A percentile compares a stretch with the other conserved stretches of the same genome.
phyloP scores from a whole-genome alignment of 192 early-diverging fungal genomes.

The Pecoramyces ruminantium region DNA sequence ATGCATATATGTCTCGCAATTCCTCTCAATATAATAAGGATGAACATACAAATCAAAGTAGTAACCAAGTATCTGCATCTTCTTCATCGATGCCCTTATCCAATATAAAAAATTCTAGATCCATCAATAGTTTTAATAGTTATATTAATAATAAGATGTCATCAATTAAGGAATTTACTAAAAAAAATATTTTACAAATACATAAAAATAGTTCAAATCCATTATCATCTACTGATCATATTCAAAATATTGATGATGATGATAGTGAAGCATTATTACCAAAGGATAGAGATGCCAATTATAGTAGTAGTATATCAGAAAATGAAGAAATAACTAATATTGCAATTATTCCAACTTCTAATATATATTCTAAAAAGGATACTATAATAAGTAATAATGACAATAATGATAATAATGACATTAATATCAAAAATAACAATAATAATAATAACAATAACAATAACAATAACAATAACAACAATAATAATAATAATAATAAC shows the following conservation, averaged over 20 bases:
- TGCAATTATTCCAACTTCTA: background rate
- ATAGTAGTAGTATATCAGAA: background rate
- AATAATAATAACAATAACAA: too few species aligned
- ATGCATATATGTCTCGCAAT: background rate
- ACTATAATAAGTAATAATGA: too few species aligned
- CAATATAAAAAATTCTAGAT: background rate
- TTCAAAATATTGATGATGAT: background rate
- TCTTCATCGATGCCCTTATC: background rate
- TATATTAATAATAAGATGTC: background rate
- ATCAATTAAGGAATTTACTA: background rate
- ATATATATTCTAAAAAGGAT: too few species aligned
- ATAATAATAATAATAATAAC: background rate
- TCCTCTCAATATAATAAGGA: background rate
- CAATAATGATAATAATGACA: too few species aligned
- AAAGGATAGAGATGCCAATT: background rate
- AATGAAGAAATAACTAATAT: background rate
- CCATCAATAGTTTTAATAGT: background rate
- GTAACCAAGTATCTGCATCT: background rate
- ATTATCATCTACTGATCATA: background rate
- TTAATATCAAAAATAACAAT: too few species aligned
- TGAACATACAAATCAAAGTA: background rate
- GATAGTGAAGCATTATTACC: background rate
- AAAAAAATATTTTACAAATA: background rate
- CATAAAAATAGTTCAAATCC: background rate
- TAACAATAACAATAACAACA: background rate